Evolutionary conservation across 169 alveolate genomes (phyloP), one percentile per base, ranked within the genome.

Genomic region (Plasmodium vinckei): DNA sequence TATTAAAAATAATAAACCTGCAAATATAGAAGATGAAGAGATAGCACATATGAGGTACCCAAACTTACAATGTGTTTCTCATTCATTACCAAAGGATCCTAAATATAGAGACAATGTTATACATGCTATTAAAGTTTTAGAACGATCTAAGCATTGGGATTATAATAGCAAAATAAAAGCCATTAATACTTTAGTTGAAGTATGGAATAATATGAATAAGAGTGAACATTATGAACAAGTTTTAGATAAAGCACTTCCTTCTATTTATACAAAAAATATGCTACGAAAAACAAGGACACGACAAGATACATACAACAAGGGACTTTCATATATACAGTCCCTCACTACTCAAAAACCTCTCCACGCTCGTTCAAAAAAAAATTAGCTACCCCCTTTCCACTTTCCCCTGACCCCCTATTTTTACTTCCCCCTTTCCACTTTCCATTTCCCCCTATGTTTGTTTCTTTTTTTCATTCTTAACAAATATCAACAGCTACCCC

Each of bases 151-250:
- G 19, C 92, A 94, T 60, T 94, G 96, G 96, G 96, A 94, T 56
- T 94, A 94, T 23, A 60, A 57, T 23, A 94, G 96, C 87, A 94
- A 94, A 75, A 75, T 94, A 13, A 94, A 94, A 89, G 96, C 96
- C 13, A 77, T 94, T 15, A 92, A 87, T 21, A 90, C 93, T 1
- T 88, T 94, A 60, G 89, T 94, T 9, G 91, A 94, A n/a, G 96
- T 94, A 2, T 94, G 93, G 94, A 94, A 94, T 63, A 84, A 89
- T 70, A 84, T 94, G 75, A 89, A 92, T 42, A 88, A 95, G 9
- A 89, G 94, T 46, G 64, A 68, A 0, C 89, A 92, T 60, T 94
- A 94, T 87, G 87, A 73, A 57, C 54, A 91, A 3, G 75, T 94
- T 17, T 49, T 94, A 53, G 93, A 92, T 68, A 65, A 87, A 64